A percentile compares a stretch with the other conserved stretches of the same genome.
phyloP scores from a whole-genome alignment of 768 basidiomycete genomes.

The Candolleomyces aberdarensis region DNA sequence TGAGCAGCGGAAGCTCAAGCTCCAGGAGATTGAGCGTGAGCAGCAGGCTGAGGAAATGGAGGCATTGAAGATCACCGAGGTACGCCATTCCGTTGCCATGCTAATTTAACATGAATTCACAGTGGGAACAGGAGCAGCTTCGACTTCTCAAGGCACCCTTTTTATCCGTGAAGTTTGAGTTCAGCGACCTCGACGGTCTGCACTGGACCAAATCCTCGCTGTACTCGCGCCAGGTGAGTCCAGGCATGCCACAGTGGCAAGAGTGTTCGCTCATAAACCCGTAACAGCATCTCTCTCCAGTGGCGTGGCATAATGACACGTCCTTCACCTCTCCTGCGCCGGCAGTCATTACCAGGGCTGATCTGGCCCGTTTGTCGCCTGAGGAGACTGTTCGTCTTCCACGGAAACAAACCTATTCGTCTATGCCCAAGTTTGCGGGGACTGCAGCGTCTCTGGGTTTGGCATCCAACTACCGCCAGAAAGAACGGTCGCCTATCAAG shows the following conservation, averaged over 20 bases:
- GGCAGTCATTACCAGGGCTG: not conserved
- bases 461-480: too few relatives aligned
- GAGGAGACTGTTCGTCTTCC: not conserved
- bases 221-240: slow-evolving; percentile 23
- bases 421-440: not conserved
- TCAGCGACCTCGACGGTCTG: slow-evolving; percentile 58
- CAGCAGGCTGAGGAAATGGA: slow-evolving; percentile 52
- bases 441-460: not conserved
- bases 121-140: slow-evolving; percentile 33
- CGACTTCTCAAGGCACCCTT: slow-evolving; percentile 42
- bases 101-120: too few relatives aligned
- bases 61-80: slow-evolving; percentile 58
- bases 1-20: slow-evolving; percentile 42
- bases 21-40: slow-evolving; percentile 50
- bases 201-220: slow-evolving; percentile 43
- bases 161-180: slow-evolving; percentile 55
- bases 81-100: slow-evolving; percentile 17
- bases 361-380: not conserved
- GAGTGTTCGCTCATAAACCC: not conserved
- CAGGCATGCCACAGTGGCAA: not conserved
- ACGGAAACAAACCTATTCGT: not conserved
- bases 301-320: not conserved
- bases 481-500: too few relatives aligned
- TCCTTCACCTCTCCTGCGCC: not conserved
- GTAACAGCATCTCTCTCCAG: not conserved